phyloP scores from a whole-genome alignment of 441 rosid genomes.

The Erodium texanum region DNA sequence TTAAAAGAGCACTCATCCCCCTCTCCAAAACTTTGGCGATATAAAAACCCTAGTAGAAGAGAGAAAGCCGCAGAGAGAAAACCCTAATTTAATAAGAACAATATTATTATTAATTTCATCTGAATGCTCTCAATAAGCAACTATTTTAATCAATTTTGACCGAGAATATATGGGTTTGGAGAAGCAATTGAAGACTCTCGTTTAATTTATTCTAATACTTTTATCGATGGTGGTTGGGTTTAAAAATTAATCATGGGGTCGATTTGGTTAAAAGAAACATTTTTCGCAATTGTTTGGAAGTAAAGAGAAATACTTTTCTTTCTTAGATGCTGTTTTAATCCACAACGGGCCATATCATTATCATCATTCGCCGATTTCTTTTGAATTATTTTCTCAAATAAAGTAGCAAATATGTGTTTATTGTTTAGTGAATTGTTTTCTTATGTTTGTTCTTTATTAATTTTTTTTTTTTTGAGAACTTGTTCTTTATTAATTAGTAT shows the following conservation, averaged over 20 bases:
- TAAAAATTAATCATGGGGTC: not conserved
- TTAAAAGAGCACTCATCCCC: too few relatives aligned
- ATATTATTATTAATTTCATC: too few relatives aligned
- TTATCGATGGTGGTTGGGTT: not conserved
- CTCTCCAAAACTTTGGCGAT: too few relatives aligned
- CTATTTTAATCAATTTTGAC: too few relatives aligned
- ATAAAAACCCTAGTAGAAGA: too few relatives aligned
- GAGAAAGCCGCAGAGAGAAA: too few relatives aligned
- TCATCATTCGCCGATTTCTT: conserved; percentile 27
- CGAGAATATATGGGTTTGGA: too few relatives aligned
- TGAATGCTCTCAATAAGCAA: too few relatives aligned
- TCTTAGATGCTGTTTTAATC: conserved; percentile 32
- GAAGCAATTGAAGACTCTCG: too few relatives aligned
- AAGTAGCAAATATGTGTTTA: conserved; percentile 4
- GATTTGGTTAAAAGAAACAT: conserved; percentile 7
- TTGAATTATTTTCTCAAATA: conserved; percentile 14
- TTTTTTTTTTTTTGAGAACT: too few relatives aligned
- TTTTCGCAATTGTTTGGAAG: conserved; percentile 22
- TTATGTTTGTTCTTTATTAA: conserved; percentile 23
- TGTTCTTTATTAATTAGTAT: conserved; percentile 19
- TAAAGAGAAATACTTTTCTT: conserved; percentile 16
- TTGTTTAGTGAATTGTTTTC: conserved; percentile 12
- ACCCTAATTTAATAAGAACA: too few relatives aligned
- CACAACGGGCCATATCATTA: conserved; percentile 26
- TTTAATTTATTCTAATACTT: too few relatives aligned